Conservation (phyloP, 2,329 filamentous ascomycete genomes). For the Aspergillus fijiensis region DNA sequence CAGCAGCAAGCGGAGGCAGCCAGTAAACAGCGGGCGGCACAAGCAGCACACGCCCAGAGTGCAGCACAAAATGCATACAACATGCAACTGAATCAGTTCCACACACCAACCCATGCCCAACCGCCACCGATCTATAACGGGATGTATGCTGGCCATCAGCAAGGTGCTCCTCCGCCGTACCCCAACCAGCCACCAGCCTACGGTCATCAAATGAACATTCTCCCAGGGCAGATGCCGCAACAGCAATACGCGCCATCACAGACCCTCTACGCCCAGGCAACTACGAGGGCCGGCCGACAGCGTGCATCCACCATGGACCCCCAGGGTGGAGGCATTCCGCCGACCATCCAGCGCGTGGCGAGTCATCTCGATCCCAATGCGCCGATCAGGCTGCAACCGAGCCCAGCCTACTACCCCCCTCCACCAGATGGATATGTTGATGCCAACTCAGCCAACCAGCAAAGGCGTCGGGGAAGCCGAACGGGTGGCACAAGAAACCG, state of each 20-base stretch:
- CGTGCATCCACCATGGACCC: constrained; percentile 96
- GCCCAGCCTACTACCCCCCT: constrained; percentile 94
- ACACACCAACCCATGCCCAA: constrained; percentile 48
- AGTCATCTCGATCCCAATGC: constrained; percentile 93
- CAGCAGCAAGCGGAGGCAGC: constrained; percentile 92
- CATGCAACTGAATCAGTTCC: constrained; percentile 60
- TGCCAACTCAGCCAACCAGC: constrained; percentile 57
- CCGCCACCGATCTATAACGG: constrained; percentile 69
- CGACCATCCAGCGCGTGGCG: constrained; percentile 88
- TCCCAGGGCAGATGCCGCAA: constrained; percentile 63
- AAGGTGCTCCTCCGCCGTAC: constrained; percentile 75
- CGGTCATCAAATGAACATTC: constrained; percentile 69
- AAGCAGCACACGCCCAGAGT: constrained; percentile 66
- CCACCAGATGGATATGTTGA: constrained; percentile 78
- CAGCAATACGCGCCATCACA: constrained; percentile 71
- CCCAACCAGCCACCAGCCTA: constrained; percentile 70
- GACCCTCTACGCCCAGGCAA: constrained; percentile 71
- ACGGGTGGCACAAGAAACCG: constrained; percentile 60
- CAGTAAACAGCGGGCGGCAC: constrained; percentile 80
- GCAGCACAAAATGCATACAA: constrained; percentile 68
- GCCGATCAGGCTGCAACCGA: constrained; percentile 90
- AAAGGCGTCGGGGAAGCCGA: constrained; percentile 74
- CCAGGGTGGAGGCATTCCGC: constrained; percentile 87
- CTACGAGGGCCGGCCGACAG: constrained; percentile 75
- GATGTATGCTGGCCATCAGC: constrained; percentile 69